These are phyloP conservation scores for Cyberlindnera lachancei DNA, from an alignment of 805 yeast genomes.

Conservation along the genomic window DNA sequence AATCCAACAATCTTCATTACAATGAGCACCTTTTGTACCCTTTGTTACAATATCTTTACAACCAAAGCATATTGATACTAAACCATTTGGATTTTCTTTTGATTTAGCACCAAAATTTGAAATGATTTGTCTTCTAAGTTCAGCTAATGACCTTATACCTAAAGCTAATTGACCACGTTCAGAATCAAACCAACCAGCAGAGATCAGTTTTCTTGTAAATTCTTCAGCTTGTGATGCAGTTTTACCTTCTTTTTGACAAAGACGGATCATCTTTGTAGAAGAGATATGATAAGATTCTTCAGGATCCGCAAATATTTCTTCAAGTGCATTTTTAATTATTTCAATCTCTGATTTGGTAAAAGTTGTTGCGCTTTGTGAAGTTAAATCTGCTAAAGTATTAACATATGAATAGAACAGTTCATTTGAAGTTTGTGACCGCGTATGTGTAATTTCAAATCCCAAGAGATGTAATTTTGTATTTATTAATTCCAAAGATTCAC, in stretches of 20 bases:
- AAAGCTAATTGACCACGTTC: constrained; percentile 27
- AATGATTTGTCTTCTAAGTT: constrained; percentile 36
- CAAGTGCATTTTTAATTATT: constrained; percentile 33
- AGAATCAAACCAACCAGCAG: constrained; percentile 48
- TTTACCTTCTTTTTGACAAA: constrained; percentile 20
- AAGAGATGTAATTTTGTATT: constrained; percentile 18
- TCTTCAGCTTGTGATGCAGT: constrained; percentile 32
- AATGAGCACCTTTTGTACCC: constrained; percentile 36
- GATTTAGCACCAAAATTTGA: constrained; percentile 33
- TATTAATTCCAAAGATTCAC: constrained; percentile 22
- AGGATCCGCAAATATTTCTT: constrained; percentile 24
- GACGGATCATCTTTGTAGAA: constrained; percentile 16
- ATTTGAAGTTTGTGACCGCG: constrained; percentile 28
- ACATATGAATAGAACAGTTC: constrained; percentile 29
- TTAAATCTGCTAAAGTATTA: constrained; percentile 29
- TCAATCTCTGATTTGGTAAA: constrained; percentile 34
- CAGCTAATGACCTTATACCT: constrained; percentile 38
- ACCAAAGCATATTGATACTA: constrained; percentile 36
- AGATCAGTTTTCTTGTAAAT: constrained; percentile 33
- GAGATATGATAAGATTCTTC: constrained; percentile 28
- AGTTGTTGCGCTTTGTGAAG: constrained; percentile 27
- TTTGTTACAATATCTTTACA: constrained; percentile 47
- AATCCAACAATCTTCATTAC: constrained; percentile 23
- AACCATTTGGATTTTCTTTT: constrained; percentile 24
- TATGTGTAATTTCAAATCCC: constrained; percentile 32